Evolutionary conservation across 768 basidiomycete species (phyloP).

Genomic region (Podaxis rugospora): DNA sequence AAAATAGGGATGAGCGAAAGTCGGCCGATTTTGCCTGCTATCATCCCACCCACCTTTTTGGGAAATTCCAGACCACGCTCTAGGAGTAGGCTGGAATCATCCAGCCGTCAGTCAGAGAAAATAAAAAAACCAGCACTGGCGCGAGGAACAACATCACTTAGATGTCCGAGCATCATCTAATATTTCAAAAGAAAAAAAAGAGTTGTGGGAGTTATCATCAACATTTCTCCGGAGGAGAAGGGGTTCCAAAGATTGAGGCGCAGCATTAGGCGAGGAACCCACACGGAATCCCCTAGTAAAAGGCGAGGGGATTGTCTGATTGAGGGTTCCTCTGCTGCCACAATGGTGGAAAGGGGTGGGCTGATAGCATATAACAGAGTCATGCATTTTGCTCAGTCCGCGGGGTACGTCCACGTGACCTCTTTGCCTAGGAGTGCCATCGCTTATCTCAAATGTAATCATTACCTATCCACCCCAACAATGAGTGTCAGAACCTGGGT

Average conservation of each 20-base stretch:
- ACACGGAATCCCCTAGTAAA: conserved; percentile 55
- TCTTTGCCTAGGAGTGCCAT: background rate
- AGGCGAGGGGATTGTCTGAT: conserved; percentile 53
- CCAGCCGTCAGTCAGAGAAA: background rate
- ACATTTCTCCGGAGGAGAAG: conserved; percentile 23
- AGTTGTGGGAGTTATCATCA: no score
- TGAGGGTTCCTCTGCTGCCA: conserved; percentile 41
- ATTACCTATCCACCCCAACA: conserved; percentile 10
- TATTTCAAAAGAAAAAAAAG: no score
- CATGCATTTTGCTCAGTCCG: conserved; percentile 37
- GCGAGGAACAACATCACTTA: background rate
- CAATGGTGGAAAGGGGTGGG: background rate
- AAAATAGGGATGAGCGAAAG: background rate
- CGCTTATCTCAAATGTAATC: background rate
- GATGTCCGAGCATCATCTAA: background rate
- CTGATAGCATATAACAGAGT: background rate
- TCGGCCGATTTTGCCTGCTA: conserved; percentile 1
- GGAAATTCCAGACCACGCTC: conserved; percentile 7
- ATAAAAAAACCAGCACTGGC: background rate
- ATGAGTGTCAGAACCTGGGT: conserved; percentile 12
- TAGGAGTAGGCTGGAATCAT: background rate
- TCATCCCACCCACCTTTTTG: background rate
- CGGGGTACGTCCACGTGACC: conserved; percentile 29
- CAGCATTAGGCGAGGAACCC: conserved; percentile 37
- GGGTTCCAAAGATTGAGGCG: conserved; percentile 38